These are phyloP conservation scores for Evernia prunastri DNA, from an alignment of 495 filamentous ascomycete genomes.

Conservation along the genomic window DNA sequence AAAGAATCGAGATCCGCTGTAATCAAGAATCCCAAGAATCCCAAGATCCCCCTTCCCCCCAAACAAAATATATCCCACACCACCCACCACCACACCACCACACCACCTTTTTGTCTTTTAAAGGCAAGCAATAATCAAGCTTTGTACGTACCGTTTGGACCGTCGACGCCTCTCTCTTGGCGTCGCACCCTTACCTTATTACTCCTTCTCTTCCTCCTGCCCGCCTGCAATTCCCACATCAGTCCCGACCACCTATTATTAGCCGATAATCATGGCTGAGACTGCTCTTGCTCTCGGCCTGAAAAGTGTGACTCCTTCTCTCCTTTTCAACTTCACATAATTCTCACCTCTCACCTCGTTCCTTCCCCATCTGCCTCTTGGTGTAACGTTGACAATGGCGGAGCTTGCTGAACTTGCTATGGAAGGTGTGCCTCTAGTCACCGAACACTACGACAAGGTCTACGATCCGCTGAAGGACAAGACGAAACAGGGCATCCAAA, in stretches of 20 bases:
- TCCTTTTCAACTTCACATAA: not conserved
- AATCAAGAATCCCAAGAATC: too few species aligned
- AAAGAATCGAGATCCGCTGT: not conserved
- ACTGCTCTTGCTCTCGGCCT: conserved; percentile 10
- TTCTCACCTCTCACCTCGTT: not conserved
- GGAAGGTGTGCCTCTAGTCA: conserved; percentile 22
- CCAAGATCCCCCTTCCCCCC: not conserved
- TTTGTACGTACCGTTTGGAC: conserved; percentile 12
- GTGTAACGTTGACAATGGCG: conserved; percentile 6
- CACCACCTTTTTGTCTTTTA: not conserved
- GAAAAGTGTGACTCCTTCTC: conserved; percentile 4
- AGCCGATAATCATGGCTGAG: not conserved
- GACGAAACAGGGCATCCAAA: conserved; percentile 22
- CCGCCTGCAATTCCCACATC: not conserved
- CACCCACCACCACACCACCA: not conserved
- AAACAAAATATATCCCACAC: not conserved
- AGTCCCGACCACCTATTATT: not conserved
- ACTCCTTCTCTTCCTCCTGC: not conserved
- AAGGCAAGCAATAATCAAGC: conserved; percentile 10
- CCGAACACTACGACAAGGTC: conserved; percentile 30
- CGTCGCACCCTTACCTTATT: not conserved
- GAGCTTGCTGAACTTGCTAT: conserved; percentile 26
- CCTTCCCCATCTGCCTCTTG: not conserved
- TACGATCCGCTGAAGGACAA: conserved; percentile 27
- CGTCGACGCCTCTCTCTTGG: not conserved